Percentiles rank a stretch among this genome's conserved stretches.
Conservation (phyloP, 176 grass and related monocot species). For the Lolium multiflorum region DNA sequence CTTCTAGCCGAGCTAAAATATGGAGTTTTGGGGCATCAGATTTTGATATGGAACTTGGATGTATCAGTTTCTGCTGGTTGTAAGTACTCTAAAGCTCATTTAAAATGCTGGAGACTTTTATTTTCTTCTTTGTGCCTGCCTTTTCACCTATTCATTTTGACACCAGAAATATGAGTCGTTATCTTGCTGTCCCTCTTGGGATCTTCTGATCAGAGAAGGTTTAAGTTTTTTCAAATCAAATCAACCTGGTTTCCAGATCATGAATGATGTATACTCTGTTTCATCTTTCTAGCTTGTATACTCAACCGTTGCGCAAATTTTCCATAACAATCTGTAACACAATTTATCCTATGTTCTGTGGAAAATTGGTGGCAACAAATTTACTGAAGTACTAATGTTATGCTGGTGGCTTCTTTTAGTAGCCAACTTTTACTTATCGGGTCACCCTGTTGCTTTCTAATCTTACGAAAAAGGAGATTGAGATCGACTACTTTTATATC, state of each 20-base stretch:
- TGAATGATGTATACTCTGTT: slow-evolving; percentile 26
- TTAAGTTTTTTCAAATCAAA: slow-evolving; percentile 34
- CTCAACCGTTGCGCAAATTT: slow-evolving; percentile 4
- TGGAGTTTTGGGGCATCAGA: slow-evolving; percentile 22
- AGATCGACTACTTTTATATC: slow-evolving; percentile 27
- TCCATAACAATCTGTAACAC: slow-evolving; percentile 20
- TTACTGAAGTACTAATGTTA: slow-evolving; percentile 29
- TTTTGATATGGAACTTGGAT: slow-evolving; percentile 19
- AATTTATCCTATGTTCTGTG: slow-evolving; percentile 4
- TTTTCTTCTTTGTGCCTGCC: slow-evolving; percentile 13
- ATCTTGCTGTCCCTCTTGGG: not conserved
- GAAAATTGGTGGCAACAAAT: slow-evolving; percentile 38
- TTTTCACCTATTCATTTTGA: slow-evolving; percentile 29
- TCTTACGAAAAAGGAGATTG: slow-evolving; percentile 20
- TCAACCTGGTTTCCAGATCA: slow-evolving; percentile 10
- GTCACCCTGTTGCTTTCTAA: slow-evolving; percentile 39
- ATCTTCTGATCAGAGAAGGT: not conserved
- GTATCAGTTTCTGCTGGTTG: slow-evolving; percentile 32
- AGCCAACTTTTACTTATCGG: slow-evolving; percentile 21
- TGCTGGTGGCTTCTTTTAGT: slow-evolving; percentile 9
- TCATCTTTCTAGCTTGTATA: slow-evolving; percentile 35
- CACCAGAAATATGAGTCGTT: not conserved
- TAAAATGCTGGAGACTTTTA: not conserved
- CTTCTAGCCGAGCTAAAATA: slow-evolving; percentile 18
- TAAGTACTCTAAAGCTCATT: slow-evolving; percentile 10